Base-by-base conservation (phyloP, 257 asterid species). In the Phtheirospermum japonicum region DNA sequence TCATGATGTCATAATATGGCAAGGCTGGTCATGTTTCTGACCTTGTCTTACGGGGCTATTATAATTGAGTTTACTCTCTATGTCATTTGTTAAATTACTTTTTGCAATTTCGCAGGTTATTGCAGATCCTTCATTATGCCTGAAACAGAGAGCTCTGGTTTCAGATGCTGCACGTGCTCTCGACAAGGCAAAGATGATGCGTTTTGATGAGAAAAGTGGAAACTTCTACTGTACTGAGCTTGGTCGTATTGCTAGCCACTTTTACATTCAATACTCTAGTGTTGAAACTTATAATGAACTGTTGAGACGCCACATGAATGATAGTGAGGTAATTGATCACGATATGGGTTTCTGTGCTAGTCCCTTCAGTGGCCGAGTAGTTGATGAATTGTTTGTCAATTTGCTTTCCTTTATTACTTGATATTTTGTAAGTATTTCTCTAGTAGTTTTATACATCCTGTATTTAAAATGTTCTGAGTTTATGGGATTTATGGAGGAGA, bases 111-210 rank as follows among this genome's bases (percentile, higher is more conserved):
- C 65, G 68, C 82, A 92, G 99, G 97, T 86, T 43, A 64, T 88
- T 64, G 96, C 90, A 34, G 99, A 92, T 74, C 99, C 99, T 74
- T 81, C 91, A 57, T 70, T 92, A 79, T 75, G 96, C 82, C 73
- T 86, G 74, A 92, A 92, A 78, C 99, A 89, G 79, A 86, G 96
- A 75, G 85, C 86, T 72, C 84, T 92, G 71, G 86, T 92, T 28
- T 79, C 85, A 33, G 97, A 89, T 80, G 97, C 97, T 66, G 99
- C 99, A 50, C 94, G 99, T 64, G 79, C 95, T 71, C 97, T 92
- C 7, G 99, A 92, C 82, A 89, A 78, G 80, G 99, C 99, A 61
- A 92, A 92, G 83, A 92, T 92, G 99, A 86, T 92, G 99, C 99
- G 99, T 50, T 92, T 89, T 63, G 99, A 92, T 79, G 99, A 92